These are phyloP conservation scores for Durusdinium trenchii DNA, from an alignment of 73 alveolate genomes.

Conservation along the genomic window DNA sequence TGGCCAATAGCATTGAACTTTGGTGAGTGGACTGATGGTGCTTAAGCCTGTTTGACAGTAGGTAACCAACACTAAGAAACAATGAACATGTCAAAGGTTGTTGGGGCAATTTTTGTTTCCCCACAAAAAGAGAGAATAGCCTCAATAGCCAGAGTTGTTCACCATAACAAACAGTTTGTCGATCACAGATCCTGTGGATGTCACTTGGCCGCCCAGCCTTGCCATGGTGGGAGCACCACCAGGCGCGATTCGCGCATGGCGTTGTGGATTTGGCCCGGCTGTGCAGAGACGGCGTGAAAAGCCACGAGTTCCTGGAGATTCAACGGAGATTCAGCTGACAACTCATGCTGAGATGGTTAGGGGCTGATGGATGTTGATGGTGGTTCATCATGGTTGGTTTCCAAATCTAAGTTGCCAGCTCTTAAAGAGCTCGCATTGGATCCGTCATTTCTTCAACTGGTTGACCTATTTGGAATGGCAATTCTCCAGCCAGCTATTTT, in stretches of 20 bases:
- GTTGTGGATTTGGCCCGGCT: background rate
- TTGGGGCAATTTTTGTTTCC: background rate
- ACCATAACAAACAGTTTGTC: background rate
- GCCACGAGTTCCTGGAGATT: slow-evolving; percentile 10
- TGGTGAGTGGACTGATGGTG: background rate
- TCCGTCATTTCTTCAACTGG: no score
- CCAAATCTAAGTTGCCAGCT: no score
- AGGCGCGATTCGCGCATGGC: background rate
- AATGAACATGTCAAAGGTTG: background rate
- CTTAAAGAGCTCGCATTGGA: no score
- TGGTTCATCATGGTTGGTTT: no score
- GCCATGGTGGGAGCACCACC: background rate
- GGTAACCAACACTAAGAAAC: background rate
- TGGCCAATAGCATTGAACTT: background rate
- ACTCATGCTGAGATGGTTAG: no score
- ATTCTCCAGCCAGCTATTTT: no score
- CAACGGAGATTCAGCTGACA: no score
- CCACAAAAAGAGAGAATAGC: background rate
- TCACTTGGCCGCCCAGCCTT: background rate
- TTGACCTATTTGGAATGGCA: no score
- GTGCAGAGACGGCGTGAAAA: background rate
- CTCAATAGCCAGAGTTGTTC: background rate
- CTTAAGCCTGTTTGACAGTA: background rate
- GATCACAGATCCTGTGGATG: background rate
- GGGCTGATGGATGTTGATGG: no score